Evolutionary conservation across 2,329 filamentous ascomycete species (phyloP).

Genomic region (Fusarium scirpi): DNA sequence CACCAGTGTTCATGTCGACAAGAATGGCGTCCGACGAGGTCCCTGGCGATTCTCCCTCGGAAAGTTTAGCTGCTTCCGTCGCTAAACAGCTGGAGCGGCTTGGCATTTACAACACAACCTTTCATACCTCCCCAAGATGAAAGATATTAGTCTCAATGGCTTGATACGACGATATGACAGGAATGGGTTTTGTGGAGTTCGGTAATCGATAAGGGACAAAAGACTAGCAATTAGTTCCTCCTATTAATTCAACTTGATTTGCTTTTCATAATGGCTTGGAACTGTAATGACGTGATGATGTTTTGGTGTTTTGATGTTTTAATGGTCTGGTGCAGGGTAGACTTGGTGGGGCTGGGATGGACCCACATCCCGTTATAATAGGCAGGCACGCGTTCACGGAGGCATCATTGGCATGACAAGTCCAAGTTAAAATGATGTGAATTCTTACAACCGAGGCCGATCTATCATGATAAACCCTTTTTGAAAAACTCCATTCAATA

Average conservation of each 20-base stretch:
- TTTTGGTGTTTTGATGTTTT: neutral
- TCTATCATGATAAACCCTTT: neutral
- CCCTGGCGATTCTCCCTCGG: slow-evolving; percentile 65
- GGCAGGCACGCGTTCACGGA: slow-evolving; percentile 28
- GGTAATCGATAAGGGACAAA: neutral
- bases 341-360: neutral
- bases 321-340: slow-evolving; percentile 22
- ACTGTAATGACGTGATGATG: neutral
- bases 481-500: neutral
- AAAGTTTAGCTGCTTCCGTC: slow-evolving; percentile 64
- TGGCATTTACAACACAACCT: neutral
- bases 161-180: slow-evolving; percentile 24
- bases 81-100: slow-evolving; percentile 15
- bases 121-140: neutral
- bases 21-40: slow-evolving; percentile 61
- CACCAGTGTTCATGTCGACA: slow-evolving; percentile 61
- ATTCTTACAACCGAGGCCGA: neutral
- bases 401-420: slow-evolving; percentile 7
- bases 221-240: slow-evolving; percentile 1
- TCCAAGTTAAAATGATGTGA: slow-evolving; percentile 4
- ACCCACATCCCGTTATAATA: slow-evolving; percentile 1
- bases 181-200: slow-evolving; percentile 27
- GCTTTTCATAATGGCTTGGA: neutral
- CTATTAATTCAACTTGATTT: slow-evolving; percentile 16
- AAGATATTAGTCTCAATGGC: neutral